Evolutionary conservation across 352 stramenopile genomes (phyloP), one percentile per base, ranked within the genome.

Genomic region (Phytophthora foliorum): DNA sequence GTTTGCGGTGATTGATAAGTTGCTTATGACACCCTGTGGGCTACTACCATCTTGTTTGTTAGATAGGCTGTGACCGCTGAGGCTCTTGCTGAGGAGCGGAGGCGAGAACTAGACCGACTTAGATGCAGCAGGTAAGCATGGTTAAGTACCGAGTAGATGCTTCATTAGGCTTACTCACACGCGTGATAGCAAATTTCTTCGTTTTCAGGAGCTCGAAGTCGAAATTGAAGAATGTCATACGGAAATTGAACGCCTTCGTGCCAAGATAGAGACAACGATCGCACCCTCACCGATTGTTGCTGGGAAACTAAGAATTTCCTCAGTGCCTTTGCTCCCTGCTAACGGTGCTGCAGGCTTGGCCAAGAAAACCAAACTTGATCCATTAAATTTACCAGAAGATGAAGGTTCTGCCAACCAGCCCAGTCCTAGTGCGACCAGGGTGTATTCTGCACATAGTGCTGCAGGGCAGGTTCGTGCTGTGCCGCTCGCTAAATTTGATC

Each of bases 151-250:
- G 8, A 16, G 21, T 17, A 8, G 6, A 14, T 44, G 9, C 9
- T 55, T 14, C 48, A 10, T 57, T 11, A 6, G 32, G 38, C 22
- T 42, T 24, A 50, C 31, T 59, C 36, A 73, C 41, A 10, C 9
- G 22, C 14, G 41, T 55, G 32, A 24, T 61, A 88, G 82, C 51
- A 92, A 92, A 57, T 92, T 91, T 57, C 75, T 92, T 58, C 82
- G 81, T 3, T 84, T 81, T 36, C 84, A 90, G 57, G 84, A 92
- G 46, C 58, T 90, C 6, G 80, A 91, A 34, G 46, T 82, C 31
- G 80, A 92, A 41, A 73, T 90, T 22, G 80, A 90, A 34, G 84
- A 92, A 51, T 88, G 79, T 29, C 69, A 83, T 32, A 34, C 22
- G 9, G 84, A 92, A 57, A 87, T 92, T 25, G 68, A 86, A 45